phyloP scores from a whole-genome alignment of 495 filamentous ascomycete species.

The Trichodelitschia bisporula region DNA sequence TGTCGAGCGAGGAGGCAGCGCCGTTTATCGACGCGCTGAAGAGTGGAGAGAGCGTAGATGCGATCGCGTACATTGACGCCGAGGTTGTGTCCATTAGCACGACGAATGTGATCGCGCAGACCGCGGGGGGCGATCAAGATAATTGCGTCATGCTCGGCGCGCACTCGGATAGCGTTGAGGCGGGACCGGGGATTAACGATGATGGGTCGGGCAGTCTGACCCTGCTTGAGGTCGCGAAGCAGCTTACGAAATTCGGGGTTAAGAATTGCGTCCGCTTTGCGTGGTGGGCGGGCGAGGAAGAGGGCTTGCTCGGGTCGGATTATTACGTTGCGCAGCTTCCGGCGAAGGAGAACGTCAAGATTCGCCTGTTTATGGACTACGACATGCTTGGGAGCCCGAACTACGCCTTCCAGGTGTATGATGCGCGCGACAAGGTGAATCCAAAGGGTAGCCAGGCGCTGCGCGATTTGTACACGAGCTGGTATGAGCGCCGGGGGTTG shows the following conservation, averaged over 20 bases:
- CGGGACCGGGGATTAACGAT: slow-evolving; percentile 20
- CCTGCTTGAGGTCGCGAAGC: slow-evolving; percentile 17
- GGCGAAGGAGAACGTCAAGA: slow-evolving; percentile 14
- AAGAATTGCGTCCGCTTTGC: slow-evolving; percentile 21
- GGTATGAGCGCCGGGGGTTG: too few species aligned
- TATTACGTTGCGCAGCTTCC: slow-evolving; percentile 16
- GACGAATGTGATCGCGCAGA: slow-evolving; percentile 47
- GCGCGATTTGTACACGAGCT: too few species aligned
- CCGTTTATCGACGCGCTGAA: slow-evolving; percentile 20
- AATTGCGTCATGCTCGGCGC: slow-evolving; percentile 31
- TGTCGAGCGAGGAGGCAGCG: slow-evolving; percentile 26
- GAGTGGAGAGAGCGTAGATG: slow-evolving; percentile 13
- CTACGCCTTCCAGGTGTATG: slow-evolving; percentile 18
- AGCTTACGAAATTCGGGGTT: slow-evolving; percentile 12
- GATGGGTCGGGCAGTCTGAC: slow-evolving; percentile 8
- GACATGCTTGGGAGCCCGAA: slow-evolving; percentile 20
- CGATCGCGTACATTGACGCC: slow-evolving; percentile 12
- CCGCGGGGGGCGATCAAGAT: slow-evolving; percentile 35
- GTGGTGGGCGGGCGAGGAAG: slow-evolving; percentile 23
- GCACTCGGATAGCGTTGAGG: slow-evolving; percentile 22
- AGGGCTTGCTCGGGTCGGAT: slow-evolving; percentile 16
- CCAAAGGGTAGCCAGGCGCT: too few species aligned
- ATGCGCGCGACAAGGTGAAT: slow-evolving; percentile 13
- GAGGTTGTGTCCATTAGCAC: too few species aligned
- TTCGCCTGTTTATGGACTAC: slow-evolving; percentile 22